phyloP scores from a whole-genome alignment of 495 filamentous ascomycete species.

The Filosporella fistucella region DNA sequence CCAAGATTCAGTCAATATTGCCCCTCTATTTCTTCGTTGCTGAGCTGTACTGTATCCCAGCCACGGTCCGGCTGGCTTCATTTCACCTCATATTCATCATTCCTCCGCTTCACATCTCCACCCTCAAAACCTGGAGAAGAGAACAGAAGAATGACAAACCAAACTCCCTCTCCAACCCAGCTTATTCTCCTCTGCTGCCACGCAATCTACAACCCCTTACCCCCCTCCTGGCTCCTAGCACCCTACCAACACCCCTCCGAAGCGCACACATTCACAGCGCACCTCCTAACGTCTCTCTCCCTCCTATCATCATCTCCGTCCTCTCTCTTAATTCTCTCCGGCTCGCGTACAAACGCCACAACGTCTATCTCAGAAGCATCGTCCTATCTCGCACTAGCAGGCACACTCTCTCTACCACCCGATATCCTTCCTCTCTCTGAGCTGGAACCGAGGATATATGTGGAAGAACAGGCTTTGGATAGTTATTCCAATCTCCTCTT shows the following conservation, averaged over 20 bases:
- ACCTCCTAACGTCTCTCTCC: slow-evolving; percentile 59
- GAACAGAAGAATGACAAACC: too few species aligned
- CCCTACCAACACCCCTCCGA: slow-evolving; percentile 63
- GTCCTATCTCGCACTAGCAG: slow-evolving; percentile 46
- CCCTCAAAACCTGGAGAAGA: too few species aligned
- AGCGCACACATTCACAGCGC: slow-evolving; percentile 65
- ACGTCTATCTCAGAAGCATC: slow-evolving; percentile 57
- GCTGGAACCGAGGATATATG: too few species aligned
- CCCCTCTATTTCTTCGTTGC: too few species aligned
- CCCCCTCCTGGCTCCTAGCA: slow-evolving; percentile 64
- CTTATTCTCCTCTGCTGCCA: slow-evolving; percentile 80
- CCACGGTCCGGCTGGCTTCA: too few species aligned
- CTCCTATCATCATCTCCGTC: slow-evolving; percentile 30
- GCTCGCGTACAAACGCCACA: slow-evolving; percentile 56
- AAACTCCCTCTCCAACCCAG: too few species aligned
- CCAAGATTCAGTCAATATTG: too few species aligned
- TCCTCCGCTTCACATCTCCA: too few species aligned
- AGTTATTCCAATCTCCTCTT: slow-evolving; percentile 77
- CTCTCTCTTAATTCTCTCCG: slow-evolving; percentile 30
- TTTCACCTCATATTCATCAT: too few species aligned
- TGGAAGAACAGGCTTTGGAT: slow-evolving; percentile 67
- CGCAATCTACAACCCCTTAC: slow-evolving; percentile 56
- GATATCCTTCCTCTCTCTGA: neutral
- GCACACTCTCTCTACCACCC: neutral
- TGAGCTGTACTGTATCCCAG: too few species aligned